These are phyloP conservation scores for Excoecaria agallocha DNA, from an alignment of 345 rosid species.

Conservation along the genomic window DNA sequence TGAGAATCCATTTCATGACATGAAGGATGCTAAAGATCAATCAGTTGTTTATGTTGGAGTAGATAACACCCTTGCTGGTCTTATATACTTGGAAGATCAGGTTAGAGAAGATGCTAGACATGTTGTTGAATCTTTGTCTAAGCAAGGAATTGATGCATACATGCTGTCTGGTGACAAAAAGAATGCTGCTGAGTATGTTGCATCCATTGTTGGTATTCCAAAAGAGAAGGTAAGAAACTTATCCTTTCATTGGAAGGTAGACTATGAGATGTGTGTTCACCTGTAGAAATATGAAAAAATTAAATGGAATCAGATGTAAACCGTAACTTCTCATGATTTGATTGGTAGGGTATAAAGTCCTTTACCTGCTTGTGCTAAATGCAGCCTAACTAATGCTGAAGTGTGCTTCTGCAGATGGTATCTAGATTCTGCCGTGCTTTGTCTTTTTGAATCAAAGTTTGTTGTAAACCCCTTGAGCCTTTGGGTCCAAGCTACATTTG, in stretches of 20 bases:
- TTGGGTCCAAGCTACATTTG: neutral
- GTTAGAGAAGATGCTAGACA: constrained; percentile 84
- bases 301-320: neutral
- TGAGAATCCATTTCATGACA: constrained; percentile 39
- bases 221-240: constrained; percentile 56
- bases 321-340: neutral
- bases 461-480: neutral
- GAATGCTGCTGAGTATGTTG: constrained; percentile 78
- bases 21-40: constrained; percentile 54
- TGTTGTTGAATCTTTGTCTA: constrained; percentile 63
- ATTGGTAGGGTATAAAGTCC: neutral
- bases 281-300: neutral
- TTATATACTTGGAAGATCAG: constrained; percentile 79
- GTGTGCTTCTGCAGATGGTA: neutral
- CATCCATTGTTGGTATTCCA: constrained; percentile 82
- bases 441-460: neutral
- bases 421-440: neutral
- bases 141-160: constrained; percentile 70
- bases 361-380: neutral
- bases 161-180: constrained; percentile 95
- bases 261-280: neutral
- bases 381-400: neutral
- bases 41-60: constrained; percentile 84
- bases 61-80: constrained; percentile 69
- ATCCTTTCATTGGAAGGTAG: constrained; percentile 2